These are phyloP conservation scores for Verbena officinalis DNA, from an alignment of 257 asterid species.

Conservation along the genomic window DNA sequence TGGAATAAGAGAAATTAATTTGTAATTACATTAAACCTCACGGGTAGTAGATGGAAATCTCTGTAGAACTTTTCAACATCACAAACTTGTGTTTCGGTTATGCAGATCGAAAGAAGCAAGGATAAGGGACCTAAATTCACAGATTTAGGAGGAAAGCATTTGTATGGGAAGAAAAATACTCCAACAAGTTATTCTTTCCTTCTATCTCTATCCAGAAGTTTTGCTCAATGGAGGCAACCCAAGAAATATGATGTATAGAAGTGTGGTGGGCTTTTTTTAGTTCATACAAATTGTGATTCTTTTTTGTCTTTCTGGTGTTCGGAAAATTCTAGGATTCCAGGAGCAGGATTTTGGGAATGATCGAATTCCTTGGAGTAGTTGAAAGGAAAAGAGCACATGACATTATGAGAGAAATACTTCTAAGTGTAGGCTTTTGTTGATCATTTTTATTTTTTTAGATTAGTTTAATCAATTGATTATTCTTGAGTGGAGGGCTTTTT, in stretches of 20 bases:
- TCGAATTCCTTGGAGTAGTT: slow-evolving; percentile 27
- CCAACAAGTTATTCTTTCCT: slow-evolving; percentile 60
- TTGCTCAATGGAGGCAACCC: slow-evolving; percentile 73
- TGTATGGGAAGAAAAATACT: slow-evolving; percentile 77
- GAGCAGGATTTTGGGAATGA: slow-evolving; percentile 29
- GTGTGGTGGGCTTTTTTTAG: background rate
- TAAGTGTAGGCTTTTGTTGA: slow-evolving; percentile 28
- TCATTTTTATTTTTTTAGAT: slow-evolving; percentile 24
- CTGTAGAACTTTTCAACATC: background rate
- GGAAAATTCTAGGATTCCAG: slow-evolving; percentile 29
- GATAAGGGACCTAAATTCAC: slow-evolving; percentile 90
- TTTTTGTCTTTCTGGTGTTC: slow-evolving; percentile 39
- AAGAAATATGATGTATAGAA: slow-evolving; percentile 72
- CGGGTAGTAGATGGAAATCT: too few species aligned
- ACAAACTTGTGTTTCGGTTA: slow-evolving; percentile 5
- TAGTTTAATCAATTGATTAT: slow-evolving; percentile 42
- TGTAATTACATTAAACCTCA: too few species aligned
- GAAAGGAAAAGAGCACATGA: slow-evolving; percentile 20
- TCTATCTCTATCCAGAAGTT: slow-evolving; percentile 60
- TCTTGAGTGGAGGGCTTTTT: slow-evolving; percentile 33
- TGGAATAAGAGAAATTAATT: too few species aligned
- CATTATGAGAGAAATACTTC: slow-evolving; percentile 29
- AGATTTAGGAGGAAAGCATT: slow-evolving; percentile 92
- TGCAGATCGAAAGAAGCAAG: slow-evolving; percentile 93
- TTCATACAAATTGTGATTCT: slow-evolving; percentile 41